Evolutionary conservation across 192 early-diverging fungal genomes (phyloP).

Genomic region (Geranomyces variabilis): DNA sequence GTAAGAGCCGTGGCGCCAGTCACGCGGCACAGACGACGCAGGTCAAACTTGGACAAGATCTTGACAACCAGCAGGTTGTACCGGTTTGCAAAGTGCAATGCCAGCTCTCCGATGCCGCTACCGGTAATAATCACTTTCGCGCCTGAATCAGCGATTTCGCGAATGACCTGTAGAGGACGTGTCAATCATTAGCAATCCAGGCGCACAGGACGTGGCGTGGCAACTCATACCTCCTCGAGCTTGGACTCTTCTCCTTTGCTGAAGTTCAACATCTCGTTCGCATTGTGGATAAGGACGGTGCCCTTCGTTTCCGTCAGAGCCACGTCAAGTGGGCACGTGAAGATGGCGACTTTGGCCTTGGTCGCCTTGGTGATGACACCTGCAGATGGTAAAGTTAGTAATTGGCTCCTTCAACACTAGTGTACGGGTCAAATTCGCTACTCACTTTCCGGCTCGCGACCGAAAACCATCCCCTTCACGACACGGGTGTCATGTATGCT

Average conservation of each 20-base stretch:
- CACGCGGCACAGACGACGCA: conserved; percentile 91
- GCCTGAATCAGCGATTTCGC: conserved; percentile 87
- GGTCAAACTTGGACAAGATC: conserved; percentile 94
- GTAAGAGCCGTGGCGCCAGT: conserved; percentile 90
- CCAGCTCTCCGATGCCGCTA: conserved; percentile 86
- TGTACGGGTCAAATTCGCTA: neutral
- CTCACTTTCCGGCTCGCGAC: conserved; percentile 82
- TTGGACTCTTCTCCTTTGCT: conserved; percentile 93
- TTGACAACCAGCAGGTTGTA: conserved; percentile 87
- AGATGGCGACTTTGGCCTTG: conserved; percentile 93
- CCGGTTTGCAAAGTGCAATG: conserved; percentile 93
- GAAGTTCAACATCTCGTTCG: conserved; percentile 95
- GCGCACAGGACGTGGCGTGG: conserved; percentile 2
- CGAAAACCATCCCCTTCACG: conserved; percentile 97
- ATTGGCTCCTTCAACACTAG: neutral
- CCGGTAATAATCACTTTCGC: conserved; percentile 93
- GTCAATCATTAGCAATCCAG: neutral
- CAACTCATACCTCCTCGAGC: conserved; percentile 62
- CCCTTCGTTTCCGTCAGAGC: conserved; percentile 98
- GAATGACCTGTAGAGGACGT: conserved; percentile 53
- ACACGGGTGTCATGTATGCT: conserved; percentile 86
- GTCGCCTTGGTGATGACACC: conserved; percentile 68
- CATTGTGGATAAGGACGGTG: conserved; percentile 95
- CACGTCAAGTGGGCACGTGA: conserved; percentile 90
- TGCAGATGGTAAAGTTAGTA: conserved; percentile 14